Base-by-base conservation (phyloP, 208 protist species). In the Crithidia expoeki region DNA sequence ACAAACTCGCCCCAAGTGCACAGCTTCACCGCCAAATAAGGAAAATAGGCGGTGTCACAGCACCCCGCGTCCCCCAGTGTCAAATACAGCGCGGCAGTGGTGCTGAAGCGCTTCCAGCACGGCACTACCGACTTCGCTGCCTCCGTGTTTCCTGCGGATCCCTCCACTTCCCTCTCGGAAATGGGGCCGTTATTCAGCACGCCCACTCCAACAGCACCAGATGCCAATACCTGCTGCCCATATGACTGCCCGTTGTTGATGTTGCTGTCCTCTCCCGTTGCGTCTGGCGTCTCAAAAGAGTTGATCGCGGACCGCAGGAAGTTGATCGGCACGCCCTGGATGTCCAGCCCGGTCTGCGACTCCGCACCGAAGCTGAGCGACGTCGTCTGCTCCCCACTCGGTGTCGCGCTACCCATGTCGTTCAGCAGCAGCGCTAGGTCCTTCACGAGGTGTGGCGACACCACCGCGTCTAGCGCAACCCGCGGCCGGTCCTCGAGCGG, bases 81-180 rank as follows among this genome's bases (percentile, higher is more conserved):
- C 25, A 86, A 64, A 59, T 92, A 90, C 16, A 94, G 68, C 17
- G 86, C 77, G 11, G 79, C 77, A 1, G 74, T 64, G 14, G 77
- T 81, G 59, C 65, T 68, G 68, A 88, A 92, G 17, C 78, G 65
- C 60, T 71, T 68, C 89, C 85, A 94, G 33, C 59, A 50, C n/a
- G 80, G 78, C 19, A 87, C 69, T 2, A 70, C 56, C 25, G 47
- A 52, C 38, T 58, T 56, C 6, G 5, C 21, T 3, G 10, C 21
- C 5, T 59, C 57, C 32, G 11, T 47, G 25, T 58, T 33, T 28
- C 47, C 36, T 7, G 14, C 32, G 2, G 23, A 12, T 5, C 30
- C 33, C 17, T 60, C 42, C 25, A 30, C 30, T 21, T 9, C 23
- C 5, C 56, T 14, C 10, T 46, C 64, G 71, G 32, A 66, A 12